phyloP scores from a whole-genome alignment of 2,329 filamentous ascomycete species.

The Tolypocladium capitatum region DNA sequence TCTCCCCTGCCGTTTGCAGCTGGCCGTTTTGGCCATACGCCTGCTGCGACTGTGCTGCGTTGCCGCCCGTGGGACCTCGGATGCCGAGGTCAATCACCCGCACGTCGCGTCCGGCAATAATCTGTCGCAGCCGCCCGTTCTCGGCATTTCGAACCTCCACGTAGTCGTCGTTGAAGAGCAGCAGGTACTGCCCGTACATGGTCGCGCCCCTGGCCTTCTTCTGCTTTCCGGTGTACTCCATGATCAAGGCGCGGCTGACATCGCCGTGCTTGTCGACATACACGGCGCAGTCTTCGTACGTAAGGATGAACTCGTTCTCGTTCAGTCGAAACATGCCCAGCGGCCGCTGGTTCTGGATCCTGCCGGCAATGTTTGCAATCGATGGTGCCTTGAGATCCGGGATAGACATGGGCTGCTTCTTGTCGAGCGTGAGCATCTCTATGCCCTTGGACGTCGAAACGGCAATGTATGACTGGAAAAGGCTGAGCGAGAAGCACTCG shows the following conservation, averaged over 20 bases:
- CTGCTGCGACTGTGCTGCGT: constrained; percentile 21
- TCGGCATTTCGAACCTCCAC: constrained; percentile 95
- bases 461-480: constrained; percentile 89
- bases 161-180: constrained; percentile 92
- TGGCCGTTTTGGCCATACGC: constrained; percentile 21
- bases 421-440: constrained; percentile 91
- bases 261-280: constrained; percentile 98
- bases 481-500: constrained; percentile 87
- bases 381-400: constrained; percentile 70
- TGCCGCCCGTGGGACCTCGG: constrained; percentile 43
- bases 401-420: constrained; percentile 90
- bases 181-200: constrained; percentile 79
- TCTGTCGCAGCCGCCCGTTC: constrained; percentile 84
- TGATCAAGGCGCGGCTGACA: constrained; percentile 82
- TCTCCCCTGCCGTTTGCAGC: constrained; percentile 24
- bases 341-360: constrained; percentile 71
- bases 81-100: constrained; percentile 79
- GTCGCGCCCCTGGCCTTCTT: constrained; percentile 69
- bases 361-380: constrained; percentile 72
- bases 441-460: constrained; percentile 86
- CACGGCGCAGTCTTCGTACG: constrained; percentile 91
- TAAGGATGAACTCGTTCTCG: constrained; percentile 82
- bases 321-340: constrained; percentile 94
- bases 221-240: constrained; percentile 93
- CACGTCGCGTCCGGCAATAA: constrained; percentile 84